These are phyloP conservation scores for Ganoderma boninense DNA, from an alignment of 1,284 basidiomycete genomes.

Conservation along the genomic window DNA sequence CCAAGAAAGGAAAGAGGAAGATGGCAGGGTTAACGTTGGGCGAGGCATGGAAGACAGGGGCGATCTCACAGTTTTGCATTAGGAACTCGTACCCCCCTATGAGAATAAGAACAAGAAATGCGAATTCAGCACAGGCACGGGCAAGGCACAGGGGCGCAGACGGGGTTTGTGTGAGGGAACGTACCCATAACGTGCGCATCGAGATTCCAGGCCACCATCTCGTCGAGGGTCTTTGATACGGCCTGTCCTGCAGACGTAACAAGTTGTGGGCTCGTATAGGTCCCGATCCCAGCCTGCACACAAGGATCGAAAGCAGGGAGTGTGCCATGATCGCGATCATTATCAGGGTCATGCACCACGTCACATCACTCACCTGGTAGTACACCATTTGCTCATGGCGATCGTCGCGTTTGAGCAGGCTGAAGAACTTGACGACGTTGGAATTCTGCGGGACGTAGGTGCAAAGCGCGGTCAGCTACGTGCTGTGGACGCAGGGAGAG, in stretches of 20 bases:
- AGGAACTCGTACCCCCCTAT: slow-evolving; percentile 72
- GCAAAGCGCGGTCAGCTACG: neutral
- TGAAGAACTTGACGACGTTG: slow-evolving; percentile 67
- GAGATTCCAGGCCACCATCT: slow-evolving; percentile 61
- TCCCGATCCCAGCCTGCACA: slow-evolving; percentile 63
- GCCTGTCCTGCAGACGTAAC: slow-evolving; percentile 50
- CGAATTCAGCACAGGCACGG: neutral
- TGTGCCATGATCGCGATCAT: slow-evolving; percentile 25
- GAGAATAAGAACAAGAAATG: neutral
- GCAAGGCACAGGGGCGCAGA: neutral
- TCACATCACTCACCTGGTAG: slow-evolving; percentile 57
- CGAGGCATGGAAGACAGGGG: neutral
- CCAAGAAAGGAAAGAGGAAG: neutral
- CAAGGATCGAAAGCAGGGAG: neutral
- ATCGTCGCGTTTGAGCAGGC: slow-evolving; percentile 62
- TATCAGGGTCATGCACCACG: slow-evolving; percentile 1
- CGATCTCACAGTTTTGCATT: slow-evolving; percentile 63
- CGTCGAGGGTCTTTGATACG: slow-evolving; percentile 55
- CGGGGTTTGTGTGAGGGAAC: slow-evolving; percentile 21
- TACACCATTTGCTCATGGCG: slow-evolving; percentile 62
- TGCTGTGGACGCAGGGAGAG: neutral
- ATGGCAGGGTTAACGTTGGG: neutral
- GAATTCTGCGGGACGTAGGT: slow-evolving; percentile 53
- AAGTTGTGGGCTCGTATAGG: slow-evolving; percentile 58
- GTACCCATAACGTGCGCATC: slow-evolving; percentile 63